These are phyloP conservation scores for Arachis monticola DNA, from an alignment of 331 rosid genomes.

Conservation along the genomic window DNA sequence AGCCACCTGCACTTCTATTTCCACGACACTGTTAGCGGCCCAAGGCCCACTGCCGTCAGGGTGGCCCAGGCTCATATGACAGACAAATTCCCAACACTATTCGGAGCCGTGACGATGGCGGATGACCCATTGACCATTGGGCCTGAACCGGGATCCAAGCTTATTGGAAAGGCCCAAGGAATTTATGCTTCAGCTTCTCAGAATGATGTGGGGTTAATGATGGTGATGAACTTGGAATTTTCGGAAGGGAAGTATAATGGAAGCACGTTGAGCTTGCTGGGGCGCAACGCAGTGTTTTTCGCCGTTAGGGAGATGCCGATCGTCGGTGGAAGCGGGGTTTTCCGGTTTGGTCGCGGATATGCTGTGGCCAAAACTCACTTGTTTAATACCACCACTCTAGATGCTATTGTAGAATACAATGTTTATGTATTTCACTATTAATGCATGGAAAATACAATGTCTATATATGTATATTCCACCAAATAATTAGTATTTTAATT, in stretches of 20 bases:
- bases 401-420: slow-evolving; percentile 50
- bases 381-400: not conserved
- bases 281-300: slow-evolving; percentile 44
- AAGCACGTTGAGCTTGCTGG: slow-evolving; percentile 62
- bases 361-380: slow-evolving; percentile 44
- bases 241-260: slow-evolving; percentile 62
- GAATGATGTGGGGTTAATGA: slow-evolving; percentile 38
- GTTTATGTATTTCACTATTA: slow-evolving; percentile 47
- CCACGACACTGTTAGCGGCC: slow-evolving; percentile 61
- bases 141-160: slow-evolving; percentile 50
- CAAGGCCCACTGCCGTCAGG: slow-evolving; percentile 45
- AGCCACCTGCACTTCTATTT: slow-evolving; percentile 53
- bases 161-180: slow-evolving; percentile 68
- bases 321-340: slow-evolving; percentile 62
- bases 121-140: slow-evolving; percentile 60
- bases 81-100: slow-evolving; percentile 42
- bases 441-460: no score
- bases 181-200: slow-evolving; percentile 55
- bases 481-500: no score
- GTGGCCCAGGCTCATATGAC: slow-evolving; percentile 45
- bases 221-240: slow-evolving; percentile 57
- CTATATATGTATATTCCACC: no score
- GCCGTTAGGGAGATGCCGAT: slow-evolving; percentile 64
- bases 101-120: slow-evolving; percentile 43
- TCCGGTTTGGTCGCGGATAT: slow-evolving; percentile 61